Evolutionary conservation across 2,329 filamentous ascomycete genomes (phyloP), one percentile per base, ranked within the genome.

Genomic region (Stachybotrys echinatus): DNA sequence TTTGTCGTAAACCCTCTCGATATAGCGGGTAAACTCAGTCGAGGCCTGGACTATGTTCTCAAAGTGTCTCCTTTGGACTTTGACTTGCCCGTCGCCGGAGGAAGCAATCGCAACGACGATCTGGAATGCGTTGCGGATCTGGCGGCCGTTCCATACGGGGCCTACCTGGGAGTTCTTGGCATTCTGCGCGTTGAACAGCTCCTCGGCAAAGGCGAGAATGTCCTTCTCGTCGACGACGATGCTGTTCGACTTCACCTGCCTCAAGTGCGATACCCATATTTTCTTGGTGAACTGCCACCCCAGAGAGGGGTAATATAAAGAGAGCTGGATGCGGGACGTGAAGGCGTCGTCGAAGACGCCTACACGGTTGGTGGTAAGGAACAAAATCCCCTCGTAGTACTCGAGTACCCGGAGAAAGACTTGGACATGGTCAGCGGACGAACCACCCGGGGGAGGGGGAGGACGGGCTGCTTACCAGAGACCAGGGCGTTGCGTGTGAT

Each of bases 301-400:
- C 3, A 52, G 43, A 10, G 47, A 21, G 2, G 37, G 10, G 42
- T 71, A 74, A 50, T 65, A 66, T 0, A 72, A 58, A 19, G 57
- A 64, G 7, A 70, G 53, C 48, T 73, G 67, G 18, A 74, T 64
- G 0, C 70, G 61, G 0, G 70, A 73, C 27, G 59, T 59, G 52
- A 73, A 73, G 1, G 71, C 72, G 42, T 72, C 69, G 50, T 75
- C 73, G n/a, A 76, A 63, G 5, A 58, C 56, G 1, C 69, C 68
- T 3, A 74, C 65, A 6, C 71, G 66, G 55, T 75, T 76, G 6
- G 73, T 75, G 0, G 72, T 76, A 12, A 76, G 61, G 57, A 70
- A 72, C 1, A 73, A 55, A 39, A 74, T 67, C 0, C 72, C 72
- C 4, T 55, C 50, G 48, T 70, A 73, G 54, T 71, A 73, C 47